Percentiles rank a stretch among this genome's conserved stretches.
Conservation (phyloP, 2,329 filamentous ascomycete genomes). For the Fusarium luffae region DNA sequence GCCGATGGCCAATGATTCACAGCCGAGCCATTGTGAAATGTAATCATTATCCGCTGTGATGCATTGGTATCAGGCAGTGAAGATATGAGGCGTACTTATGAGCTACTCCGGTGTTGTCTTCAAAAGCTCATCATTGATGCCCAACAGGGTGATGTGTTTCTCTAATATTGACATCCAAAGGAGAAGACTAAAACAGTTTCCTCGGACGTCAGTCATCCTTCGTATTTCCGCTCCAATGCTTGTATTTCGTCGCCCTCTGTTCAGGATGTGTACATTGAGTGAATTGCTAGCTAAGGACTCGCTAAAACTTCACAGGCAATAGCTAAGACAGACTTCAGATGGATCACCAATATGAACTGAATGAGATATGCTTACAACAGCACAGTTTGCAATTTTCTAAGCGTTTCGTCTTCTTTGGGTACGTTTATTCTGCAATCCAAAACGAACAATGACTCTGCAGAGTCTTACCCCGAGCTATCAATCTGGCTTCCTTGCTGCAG, state of each 20-base stretch:
- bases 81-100: slow-evolving; percentile 4
- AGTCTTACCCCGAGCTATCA: background rate
- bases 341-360: background rate
- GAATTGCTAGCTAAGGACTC: background rate
- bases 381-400: background rate
- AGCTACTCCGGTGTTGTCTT: background rate
- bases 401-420: background rate
- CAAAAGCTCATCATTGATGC: background rate
- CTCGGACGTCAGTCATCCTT: background rate
- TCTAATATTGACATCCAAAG: background rate
- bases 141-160: background rate
- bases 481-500: background rate
- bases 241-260: background rate
- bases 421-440: background rate
- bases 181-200: background rate
- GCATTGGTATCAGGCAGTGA: slow-evolving; percentile 3
- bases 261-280: background rate
- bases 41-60: slow-evolving; percentile 2
- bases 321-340: background rate
- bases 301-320: background rate
- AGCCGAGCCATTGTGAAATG: background rate
- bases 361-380: background rate
- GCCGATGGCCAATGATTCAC: slow-evolving; percentile 21
- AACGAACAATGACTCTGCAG: background rate
- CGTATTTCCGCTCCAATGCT: background rate